These are phyloP conservation scores for Xylaria sp. DNA, from an alignment of 2,329 filamentous ascomycete species.

Conservation along the genomic window DNA sequence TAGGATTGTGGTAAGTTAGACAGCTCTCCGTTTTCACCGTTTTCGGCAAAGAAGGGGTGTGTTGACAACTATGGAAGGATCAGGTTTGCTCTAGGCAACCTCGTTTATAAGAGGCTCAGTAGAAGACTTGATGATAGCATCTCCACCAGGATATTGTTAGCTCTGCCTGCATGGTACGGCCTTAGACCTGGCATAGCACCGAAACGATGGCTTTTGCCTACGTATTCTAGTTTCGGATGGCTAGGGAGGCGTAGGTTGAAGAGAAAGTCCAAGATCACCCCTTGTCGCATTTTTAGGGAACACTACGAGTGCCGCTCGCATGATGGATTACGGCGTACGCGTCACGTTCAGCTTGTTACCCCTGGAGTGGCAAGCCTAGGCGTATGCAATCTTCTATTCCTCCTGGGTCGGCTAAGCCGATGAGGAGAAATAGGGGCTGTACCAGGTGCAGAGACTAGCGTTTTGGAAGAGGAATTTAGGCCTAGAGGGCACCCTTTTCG, in stretches of 20 bases:
- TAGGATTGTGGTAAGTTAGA: too few relatives aligned
- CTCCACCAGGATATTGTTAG: too few relatives aligned
- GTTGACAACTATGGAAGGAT: too few relatives aligned
- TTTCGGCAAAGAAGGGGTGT: too few relatives aligned
- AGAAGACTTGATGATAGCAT: too few relatives aligned
- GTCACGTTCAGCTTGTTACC: conserved; percentile 1
- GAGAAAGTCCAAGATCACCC: background rate
- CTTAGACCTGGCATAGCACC: background rate
- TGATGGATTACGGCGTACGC: background rate
- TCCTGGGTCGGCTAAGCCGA: background rate
- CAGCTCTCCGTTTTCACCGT: too few relatives aligned
- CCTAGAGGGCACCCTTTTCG: background rate
- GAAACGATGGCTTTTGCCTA: background rate
- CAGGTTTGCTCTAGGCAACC: too few relatives aligned
- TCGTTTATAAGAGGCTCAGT: too few relatives aligned
- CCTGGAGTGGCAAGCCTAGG: background rate
- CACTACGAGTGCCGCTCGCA: background rate
- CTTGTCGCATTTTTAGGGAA: background rate
- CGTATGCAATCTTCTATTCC: background rate
- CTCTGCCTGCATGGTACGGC: too few relatives aligned
- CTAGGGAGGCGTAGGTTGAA: background rate
- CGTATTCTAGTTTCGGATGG: background rate
- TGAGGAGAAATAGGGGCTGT: background rate
- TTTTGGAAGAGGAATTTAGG: background rate
- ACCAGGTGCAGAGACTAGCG: background rate